Conservation (phyloP, 2,329 filamentous ascomycete species). For the Alternaria ethzedia region DNA sequence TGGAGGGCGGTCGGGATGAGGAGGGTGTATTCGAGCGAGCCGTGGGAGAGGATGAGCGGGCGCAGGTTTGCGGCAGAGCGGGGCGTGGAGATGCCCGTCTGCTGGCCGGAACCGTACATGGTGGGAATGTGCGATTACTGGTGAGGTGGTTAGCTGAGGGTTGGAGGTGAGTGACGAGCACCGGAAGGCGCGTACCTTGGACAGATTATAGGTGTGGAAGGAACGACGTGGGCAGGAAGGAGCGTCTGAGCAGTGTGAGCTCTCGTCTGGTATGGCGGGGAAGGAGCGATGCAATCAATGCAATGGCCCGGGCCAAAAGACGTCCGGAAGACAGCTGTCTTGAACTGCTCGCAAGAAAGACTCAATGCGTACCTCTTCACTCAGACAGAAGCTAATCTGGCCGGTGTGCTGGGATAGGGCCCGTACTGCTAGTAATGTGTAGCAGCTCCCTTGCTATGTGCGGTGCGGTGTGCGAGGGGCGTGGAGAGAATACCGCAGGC, state of each 20-base stretch:
- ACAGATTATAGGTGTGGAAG: constrained; percentile 21
- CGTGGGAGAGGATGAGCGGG: constrained; percentile 88
- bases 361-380: constrained; percentile 27
- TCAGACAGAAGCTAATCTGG: constrained; percentile 47
- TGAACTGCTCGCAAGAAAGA: constrained; percentile 21
- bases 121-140: constrained; percentile 13
- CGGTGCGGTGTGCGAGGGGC: constrained; percentile 17
- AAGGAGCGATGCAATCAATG: constrained; percentile 9
- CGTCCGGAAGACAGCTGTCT: not conserved
- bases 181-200: constrained; percentile 22
- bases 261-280: constrained; percentile 17
- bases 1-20: constrained; percentile 94
- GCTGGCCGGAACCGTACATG: constrained; percentile 87
- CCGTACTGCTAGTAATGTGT: constrained; percentile 31
- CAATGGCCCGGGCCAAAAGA: not conserved
- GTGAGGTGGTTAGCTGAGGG: constrained; percentile 6
- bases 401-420: constrained; percentile 41
- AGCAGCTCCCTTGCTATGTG: constrained; percentile 44
- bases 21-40: constrained; percentile 94
- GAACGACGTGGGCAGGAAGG: constrained; percentile 24
- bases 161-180: not conserved
- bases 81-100: constrained; percentile 96
- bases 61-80: constrained; percentile 91
- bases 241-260: constrained; percentile 31
- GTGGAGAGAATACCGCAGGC: constrained; percentile 16